Evolutionary conservation across 2,329 filamentous ascomycete species (phyloP).

Genomic region (Colletotrichum sp.): DNA sequence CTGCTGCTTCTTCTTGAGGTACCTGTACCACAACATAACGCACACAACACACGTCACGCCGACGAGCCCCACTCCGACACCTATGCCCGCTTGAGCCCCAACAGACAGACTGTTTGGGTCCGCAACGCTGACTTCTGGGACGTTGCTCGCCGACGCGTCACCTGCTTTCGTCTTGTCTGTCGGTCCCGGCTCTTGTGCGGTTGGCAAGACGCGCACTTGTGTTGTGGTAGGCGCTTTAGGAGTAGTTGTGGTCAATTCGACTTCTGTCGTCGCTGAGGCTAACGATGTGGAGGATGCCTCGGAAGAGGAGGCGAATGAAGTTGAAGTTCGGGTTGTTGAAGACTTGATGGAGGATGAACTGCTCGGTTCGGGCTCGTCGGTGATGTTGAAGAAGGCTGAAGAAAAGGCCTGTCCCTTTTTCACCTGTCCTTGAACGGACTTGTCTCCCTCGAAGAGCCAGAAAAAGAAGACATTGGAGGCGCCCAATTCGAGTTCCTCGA

Average conservation of each 20-base stretch:
- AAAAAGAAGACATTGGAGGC: conserved; percentile 23
- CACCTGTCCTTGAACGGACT: conserved; percentile 6
- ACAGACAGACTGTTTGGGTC: background rate
- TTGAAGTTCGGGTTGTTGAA: background rate
- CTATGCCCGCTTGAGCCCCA: background rate
- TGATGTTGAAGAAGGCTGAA: conserved; percentile 24
- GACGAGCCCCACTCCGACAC: background rate
- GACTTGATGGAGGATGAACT: background rate
- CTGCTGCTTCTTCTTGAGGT: background rate
- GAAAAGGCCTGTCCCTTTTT: background rate
- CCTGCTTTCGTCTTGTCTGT: background rate
- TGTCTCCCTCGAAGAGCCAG: conserved; percentile 26
- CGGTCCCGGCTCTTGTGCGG: background rate
- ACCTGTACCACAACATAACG: background rate
- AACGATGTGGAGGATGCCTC: no score
- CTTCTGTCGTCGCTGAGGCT: background rate
- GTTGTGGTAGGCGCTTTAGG: rapidly evolving
- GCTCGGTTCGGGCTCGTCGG: conserved; percentile 10
- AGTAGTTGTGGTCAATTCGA: rapidly evolving
- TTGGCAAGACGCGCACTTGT: background rate
- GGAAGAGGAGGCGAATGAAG: background rate
- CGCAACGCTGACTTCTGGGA: background rate
- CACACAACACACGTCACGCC: background rate
- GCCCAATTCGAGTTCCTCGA: conserved; percentile 17
- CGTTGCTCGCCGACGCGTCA: background rate